Base-by-base conservation (phyloP, 1,284 basidiomycete genomes). In the Bondarzewia mesenterica region DNA sequence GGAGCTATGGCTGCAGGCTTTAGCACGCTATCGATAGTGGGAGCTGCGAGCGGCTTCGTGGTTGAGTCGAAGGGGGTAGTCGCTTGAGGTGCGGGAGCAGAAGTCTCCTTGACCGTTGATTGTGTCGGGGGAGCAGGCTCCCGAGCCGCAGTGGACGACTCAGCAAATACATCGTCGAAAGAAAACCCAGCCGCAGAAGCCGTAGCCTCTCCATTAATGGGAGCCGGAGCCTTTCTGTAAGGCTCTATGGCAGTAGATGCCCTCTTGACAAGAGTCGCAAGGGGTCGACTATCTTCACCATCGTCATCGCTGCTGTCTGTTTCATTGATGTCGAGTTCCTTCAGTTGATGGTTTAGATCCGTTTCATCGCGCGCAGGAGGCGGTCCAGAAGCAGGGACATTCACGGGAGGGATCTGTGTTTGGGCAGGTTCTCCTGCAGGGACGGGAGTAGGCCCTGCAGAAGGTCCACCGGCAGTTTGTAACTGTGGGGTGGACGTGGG, bases 301-400 rank as follows among this genome's bases (percentile, higher is more conserved):
- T 77, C 73, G 40, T 74, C 75, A 37, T 75, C 72, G 43, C 60
- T 65, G 44, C 65, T 71, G 51, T 87, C 85, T 1, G 78, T 75
- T 36, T 85, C 85, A 4, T 82, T 69, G 8, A 73, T 63, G 15
- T 85, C 85, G 45, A 86, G 58, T 49, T 90, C 85, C 50, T 78
- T 75, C n/a, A 85, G 65, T 26, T 71, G 65, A 7, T 75, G 58
- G 21, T 61, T 64, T 15, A 85, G 60, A 55, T 84, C 77, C 1
- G 80, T 81, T 47, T 71, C 70, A 22, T 61, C 62, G 26, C 51
- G 46, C 14, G 56, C 54, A 12, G 55, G 56, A 21, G 41, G 32
- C n/a, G 47, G 32, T 22, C 18, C 52, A 16, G 52, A 42, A 10
- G 54, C 46, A 35, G 69, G 50, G 16, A 69, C 68, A 37, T 76